Percentiles rank a stretch among this genome's conserved stretches.
These are phyloP conservation scores for Solanum commersonii DNA, from an alignment of 257 asterid genomes.

Conservation along the genomic window DNA sequence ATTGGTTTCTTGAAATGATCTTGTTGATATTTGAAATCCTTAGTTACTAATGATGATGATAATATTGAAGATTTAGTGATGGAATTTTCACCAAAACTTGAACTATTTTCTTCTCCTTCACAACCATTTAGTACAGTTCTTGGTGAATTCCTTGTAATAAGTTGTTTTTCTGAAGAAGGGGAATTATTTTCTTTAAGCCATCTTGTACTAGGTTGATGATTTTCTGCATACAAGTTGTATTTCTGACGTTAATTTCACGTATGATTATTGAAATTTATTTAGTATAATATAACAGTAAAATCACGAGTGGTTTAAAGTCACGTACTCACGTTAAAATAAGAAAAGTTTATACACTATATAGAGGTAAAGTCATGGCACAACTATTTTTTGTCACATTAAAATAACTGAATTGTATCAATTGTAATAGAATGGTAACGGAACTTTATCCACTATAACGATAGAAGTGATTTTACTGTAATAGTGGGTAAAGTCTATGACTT, in stretches of 20 bases:
- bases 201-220: conserved; percentile 17
- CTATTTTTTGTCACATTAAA: not conserved
- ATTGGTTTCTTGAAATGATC: conserved; percentile 21
- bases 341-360: not conserved
- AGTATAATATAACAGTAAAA: not conserved
- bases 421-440: not conserved
- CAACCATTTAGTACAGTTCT: conserved; percentile 40
- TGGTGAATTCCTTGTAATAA: conserved; percentile 29
- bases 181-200: conserved; percentile 39
- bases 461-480: too few relatives aligned
- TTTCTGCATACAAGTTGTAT: conserved; percentile 19
- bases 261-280: not conserved
- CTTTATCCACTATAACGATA: not conserved
- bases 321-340: not conserved
- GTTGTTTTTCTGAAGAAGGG: conserved; percentile 37
- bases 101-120: conserved; percentile 40
- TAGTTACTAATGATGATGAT: conserved; percentile 1
- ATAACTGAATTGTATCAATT: not conserved
- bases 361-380: not conserved
- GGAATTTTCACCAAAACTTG: conserved; percentile 31
- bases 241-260: not conserved
- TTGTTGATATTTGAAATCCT: conserved; percentile 1
- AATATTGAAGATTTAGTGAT: conserved; percentile 9
- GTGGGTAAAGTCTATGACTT: too few relatives aligned
- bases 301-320: not conserved